Conservation (phyloP, 768 basidiomycete genomes). For the Leccinum uliginosum region DNA sequence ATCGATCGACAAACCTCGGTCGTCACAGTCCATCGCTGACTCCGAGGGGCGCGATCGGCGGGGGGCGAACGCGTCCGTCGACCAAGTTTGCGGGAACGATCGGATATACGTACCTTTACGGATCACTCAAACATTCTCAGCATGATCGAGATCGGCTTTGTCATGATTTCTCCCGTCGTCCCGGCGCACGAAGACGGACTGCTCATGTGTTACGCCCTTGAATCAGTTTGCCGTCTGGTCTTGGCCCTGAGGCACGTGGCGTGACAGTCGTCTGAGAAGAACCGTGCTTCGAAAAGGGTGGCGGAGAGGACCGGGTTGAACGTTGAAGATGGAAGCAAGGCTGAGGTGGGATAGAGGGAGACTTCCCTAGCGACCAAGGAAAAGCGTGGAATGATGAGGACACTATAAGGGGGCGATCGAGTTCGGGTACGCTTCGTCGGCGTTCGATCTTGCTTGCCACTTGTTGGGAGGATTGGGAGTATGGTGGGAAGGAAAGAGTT, state of each 20-base stretch:
- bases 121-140: conserved; percentile 36
- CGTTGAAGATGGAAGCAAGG: conserved; percentile 52
- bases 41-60: neutral
- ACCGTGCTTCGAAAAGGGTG: conserved; percentile 42
- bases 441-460: conserved; percentile 37
- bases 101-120: conserved; percentile 40
- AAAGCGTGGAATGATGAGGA: conserved; percentile 32
- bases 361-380: conserved; percentile 38
- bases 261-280: conserved; percentile 53
- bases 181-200: conserved; percentile 49
- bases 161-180: conserved; percentile 55
- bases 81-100: conserved; percentile 53
- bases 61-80: neutral
- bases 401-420: conserved; percentile 28
- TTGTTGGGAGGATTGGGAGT: conserved; percentile 39
- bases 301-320: conserved; percentile 61
- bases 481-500: conserved; percentile 6
- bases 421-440: conserved; percentile 25
- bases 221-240: conserved; percentile 32
- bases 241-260: conserved; percentile 59
- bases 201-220: conserved; percentile 45
- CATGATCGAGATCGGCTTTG: conserved; percentile 48
- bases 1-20: conserved; percentile 47
- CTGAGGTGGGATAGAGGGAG: conserved; percentile 54
- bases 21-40: neutral